These are phyloP conservation scores for Rhypophila decipiens DNA, from an alignment of 495 filamentous ascomycete genomes.

Conservation along the genomic window DNA sequence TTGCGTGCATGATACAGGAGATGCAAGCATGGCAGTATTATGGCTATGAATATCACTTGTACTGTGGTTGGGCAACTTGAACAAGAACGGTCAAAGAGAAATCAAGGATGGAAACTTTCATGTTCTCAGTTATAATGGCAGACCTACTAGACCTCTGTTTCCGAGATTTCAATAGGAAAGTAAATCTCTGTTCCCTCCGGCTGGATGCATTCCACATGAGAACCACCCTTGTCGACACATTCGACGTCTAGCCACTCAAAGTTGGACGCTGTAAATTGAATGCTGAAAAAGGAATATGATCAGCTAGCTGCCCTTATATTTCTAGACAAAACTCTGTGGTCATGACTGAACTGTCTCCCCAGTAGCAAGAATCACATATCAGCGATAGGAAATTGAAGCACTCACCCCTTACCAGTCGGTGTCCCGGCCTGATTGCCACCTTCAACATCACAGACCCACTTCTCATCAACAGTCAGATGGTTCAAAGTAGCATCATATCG, in stretches of 20 bases:
- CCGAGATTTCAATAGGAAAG: not conserved
- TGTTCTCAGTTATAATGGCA: too few relatives aligned
- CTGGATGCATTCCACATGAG: not conserved
- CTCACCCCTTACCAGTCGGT: not conserved
- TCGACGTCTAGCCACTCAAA: not conserved
- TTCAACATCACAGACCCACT: not conserved
- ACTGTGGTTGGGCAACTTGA: too few relatives aligned
- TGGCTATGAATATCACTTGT: too few relatives aligned
- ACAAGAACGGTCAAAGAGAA: too few relatives aligned
- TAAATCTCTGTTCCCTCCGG: not conserved
- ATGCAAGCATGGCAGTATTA: too few relatives aligned
- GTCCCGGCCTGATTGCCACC: not conserved
- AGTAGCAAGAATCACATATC: too few relatives aligned
- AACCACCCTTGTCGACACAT: not conserved
- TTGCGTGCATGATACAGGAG: too few relatives aligned
- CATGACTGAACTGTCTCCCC: too few relatives aligned
- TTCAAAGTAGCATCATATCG: slow-evolving; percentile 8
- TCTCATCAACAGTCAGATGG: slow-evolving; percentile 1
- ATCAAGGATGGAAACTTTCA: too few relatives aligned
- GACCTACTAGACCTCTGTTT: not conserved
- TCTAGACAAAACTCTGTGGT: too few relatives aligned
- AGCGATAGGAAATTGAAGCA: not conserved
- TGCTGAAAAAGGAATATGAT: not conserved
- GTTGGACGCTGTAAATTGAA: not conserved
- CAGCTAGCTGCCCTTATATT: too few relatives aligned